These are phyloP conservation scores for Citrus sp. DNA, from an alignment of 345 rosid genomes.

Conservation along the genomic window DNA sequence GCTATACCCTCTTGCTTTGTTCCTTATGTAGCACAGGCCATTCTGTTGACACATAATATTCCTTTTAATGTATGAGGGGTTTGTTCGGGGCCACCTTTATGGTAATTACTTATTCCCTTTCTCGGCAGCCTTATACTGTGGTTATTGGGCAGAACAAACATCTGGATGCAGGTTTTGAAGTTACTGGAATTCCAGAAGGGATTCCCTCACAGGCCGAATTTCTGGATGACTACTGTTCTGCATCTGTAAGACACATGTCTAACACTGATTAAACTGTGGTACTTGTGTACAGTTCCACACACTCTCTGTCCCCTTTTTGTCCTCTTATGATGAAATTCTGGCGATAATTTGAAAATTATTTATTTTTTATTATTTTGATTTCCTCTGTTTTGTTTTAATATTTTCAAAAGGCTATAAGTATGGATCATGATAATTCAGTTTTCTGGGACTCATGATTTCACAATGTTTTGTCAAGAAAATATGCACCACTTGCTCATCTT, in stretches of 20 bases:
- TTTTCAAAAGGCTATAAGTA: not conserved
- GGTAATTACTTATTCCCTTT: conserved; percentile 11
- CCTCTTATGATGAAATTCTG: not conserved
- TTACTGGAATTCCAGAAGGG: conserved; percentile 77
- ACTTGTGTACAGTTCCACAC: not conserved
- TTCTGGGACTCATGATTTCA: not conserved
- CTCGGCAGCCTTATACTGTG: conserved; percentile 60
- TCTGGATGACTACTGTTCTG: conserved; percentile 76
- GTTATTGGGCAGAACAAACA: conserved; percentile 30
- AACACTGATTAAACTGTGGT: conserved; percentile 5
- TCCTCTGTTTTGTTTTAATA: not conserved
- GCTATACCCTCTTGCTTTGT: not conserved
- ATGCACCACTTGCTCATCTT: not conserved
- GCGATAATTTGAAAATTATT: not conserved
- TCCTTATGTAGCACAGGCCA: not conserved
- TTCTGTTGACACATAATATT: not conserved
- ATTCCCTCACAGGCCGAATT: conserved; percentile 75
- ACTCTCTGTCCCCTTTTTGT: not conserved
- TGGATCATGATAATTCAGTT: not conserved
- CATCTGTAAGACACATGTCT: conserved; percentile 48
- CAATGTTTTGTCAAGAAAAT: not conserved
- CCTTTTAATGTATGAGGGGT: not conserved
- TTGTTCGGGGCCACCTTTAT: not conserved
- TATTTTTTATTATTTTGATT: not conserved
- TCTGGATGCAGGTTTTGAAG: conserved; percentile 53